A percentile compares a stretch with the other conserved stretches of the same genome.
Evolutionary conservation across 1,284 basidiomycete genomes (phyloP).

Genomic region (Pholiota adiposa): DNA sequence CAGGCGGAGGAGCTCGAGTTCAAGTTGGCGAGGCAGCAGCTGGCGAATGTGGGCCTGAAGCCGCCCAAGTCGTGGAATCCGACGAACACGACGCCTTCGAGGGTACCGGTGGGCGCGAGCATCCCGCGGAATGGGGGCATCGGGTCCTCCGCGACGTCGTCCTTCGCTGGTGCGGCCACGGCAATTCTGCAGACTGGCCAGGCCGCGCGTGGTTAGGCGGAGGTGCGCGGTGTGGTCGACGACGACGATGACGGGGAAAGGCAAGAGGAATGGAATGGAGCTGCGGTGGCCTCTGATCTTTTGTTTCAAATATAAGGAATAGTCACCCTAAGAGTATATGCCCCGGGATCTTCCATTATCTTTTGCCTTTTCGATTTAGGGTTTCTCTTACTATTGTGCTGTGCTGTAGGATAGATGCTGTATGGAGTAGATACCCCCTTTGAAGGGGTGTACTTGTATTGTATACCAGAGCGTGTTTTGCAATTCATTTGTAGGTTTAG

Average conservation of each 20-base stretch:
- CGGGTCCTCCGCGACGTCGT: conserved; percentile 14
- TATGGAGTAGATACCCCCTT: not conserved
- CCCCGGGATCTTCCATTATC: conserved; percentile 5
- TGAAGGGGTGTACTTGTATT: conserved; percentile 4
- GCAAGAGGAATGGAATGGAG: not conserved
- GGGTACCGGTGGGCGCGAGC: conserved; percentile 3
- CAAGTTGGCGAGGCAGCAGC: conserved; percentile 73
- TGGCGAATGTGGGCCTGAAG: conserved; percentile 69
- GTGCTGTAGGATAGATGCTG: conserved; percentile 6
- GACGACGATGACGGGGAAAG: not conserved
- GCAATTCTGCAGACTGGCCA: conserved; percentile 21
- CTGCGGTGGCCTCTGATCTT: not conserved
- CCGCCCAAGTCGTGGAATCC: conserved; percentile 80
- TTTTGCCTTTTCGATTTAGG: conserved; percentile 5
- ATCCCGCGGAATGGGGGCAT: conserved; percentile 10
- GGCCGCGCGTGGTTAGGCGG: conserved; percentile 12
- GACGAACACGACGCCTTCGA: conserved; percentile 43
- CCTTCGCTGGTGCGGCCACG: conserved; percentile 18
- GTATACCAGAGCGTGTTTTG: not conserved
- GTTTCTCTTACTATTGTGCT: conserved; percentile 8
- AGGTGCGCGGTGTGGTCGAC: not conserved
- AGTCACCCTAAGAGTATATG: not conserved
- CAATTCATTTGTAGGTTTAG: not conserved
- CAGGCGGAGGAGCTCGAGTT: conserved; percentile 81
- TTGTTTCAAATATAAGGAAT: conserved; percentile 6